Base-by-base conservation (phyloP, 2,329 filamentous ascomycete genomes). In the Leptographium galeiforme region DNA sequence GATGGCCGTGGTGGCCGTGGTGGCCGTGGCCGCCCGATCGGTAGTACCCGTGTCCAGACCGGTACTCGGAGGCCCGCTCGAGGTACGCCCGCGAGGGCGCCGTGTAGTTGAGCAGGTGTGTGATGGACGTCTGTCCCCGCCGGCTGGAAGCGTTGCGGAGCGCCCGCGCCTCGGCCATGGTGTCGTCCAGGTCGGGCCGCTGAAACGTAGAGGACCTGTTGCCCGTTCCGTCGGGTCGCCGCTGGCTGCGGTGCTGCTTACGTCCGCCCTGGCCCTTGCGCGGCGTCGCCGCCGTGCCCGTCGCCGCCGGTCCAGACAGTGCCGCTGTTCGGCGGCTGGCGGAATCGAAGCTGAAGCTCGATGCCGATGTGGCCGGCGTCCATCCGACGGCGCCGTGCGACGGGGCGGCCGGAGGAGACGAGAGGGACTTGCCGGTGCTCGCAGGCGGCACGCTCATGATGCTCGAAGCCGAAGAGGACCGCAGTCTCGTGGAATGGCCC, bases 61-160 rank as follows among this genome's bases (percentile, higher is more conserved):
- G 49, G 25, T 18, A 8, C n/a, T 19, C 68, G 54, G 74, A 53
- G 6, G 70, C 53, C 46, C 73, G 73, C 59, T 80, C 77, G 61
- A 76, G 76, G 56, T 83, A 79, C 25, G 85, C 84, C 48, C 87
- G 81, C 44, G 86, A 82, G 25, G 90, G 87, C 19, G 89, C 74
- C 46, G 86, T 82, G 68, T 96, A 95, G 72, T 91, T 91, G 76
- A 98, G 87, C 54, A 98, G 72, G 68, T 98, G 93, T 43, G 93
- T 97, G 65, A 98, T 98, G 63, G 88, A 95, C 52, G 89, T 96
- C 69, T 96, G 91, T 52, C 93, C 93, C 62, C 93, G 88, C 55
- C 93, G 84, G 63, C 76, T 78, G n/a, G 73, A 75, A 13, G 76
- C 67, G 59, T 79, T 81, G 55, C 76, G 72, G 55, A 81, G 67